phyloP scores from a whole-genome alignment of 2,329 filamentous ascomycete genomes.

The Pseudocercospora crystallina region DNA sequence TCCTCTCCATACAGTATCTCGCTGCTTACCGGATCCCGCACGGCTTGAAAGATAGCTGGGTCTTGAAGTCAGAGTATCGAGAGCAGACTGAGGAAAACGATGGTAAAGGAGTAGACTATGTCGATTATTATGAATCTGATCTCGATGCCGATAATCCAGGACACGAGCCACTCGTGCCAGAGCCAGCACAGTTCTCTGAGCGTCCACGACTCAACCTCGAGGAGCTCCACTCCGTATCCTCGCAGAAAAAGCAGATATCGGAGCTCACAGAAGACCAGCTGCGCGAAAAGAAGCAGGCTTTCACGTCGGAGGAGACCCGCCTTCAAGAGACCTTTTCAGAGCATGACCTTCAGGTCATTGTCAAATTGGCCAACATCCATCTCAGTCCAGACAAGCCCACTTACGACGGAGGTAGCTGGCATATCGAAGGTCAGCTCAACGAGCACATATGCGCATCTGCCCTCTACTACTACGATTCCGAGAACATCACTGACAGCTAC shows the following conservation, averaged over 20 bases:
- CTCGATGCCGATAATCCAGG: neutral
- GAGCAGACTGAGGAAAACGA: too few relatives aligned
- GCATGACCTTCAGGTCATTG: slow-evolving; percentile 58
- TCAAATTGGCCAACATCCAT: slow-evolving; percentile 61
- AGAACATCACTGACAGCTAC: slow-evolving; percentile 57
- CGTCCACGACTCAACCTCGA: too few relatives aligned
- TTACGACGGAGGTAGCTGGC: slow-evolving; percentile 57
- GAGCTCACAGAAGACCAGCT: neutral
- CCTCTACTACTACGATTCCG: slow-evolving; percentile 60
- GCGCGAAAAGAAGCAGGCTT: neutral
- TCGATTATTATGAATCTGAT: too few relatives aligned
- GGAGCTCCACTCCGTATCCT: too few relatives aligned
- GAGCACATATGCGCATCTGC: slow-evolving; percentile 64
- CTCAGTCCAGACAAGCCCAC: slow-evolving; percentile 57
- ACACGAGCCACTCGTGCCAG: too few relatives aligned
- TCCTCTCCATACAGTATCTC: slow-evolving; percentile 1
- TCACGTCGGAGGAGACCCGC: neutral
- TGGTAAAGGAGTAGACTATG: too few relatives aligned
- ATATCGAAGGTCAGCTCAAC: slow-evolving; percentile 52
- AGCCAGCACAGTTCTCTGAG: too few relatives aligned
- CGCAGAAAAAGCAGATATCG: too few relatives aligned
- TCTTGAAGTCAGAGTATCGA: neutral
- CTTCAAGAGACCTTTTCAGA: slow-evolving; percentile 32
- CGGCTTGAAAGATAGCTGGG: neutral
- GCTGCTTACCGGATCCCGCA: neutral